Conservation (phyloP, 2,329 filamentous ascomycete species). For the Alternaria hordeiaustralica region DNA sequence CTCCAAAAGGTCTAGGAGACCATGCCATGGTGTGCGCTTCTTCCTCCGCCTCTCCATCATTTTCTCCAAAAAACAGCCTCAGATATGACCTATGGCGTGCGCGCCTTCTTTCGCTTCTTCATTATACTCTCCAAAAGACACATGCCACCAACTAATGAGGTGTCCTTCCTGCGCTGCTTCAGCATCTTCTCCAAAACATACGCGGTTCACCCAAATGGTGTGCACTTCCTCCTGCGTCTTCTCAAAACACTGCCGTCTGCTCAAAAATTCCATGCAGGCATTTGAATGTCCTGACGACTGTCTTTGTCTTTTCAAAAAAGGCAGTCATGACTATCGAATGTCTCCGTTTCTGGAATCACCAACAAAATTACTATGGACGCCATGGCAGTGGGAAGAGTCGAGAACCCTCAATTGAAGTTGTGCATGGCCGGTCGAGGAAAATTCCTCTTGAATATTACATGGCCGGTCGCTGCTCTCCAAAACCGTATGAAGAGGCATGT, state of each 20-base stretch:
- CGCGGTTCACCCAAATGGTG: too few relatives aligned
- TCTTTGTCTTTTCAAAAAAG: background rate
- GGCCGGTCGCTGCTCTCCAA: background rate
- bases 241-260: background rate
- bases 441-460: too few relatives aligned
- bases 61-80: background rate
- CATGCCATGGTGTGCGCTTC: background rate
- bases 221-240: background rate
- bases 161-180: too few relatives aligned
- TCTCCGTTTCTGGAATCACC: background rate
- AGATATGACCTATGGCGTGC: too few relatives aligned
- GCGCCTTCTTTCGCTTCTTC: too few relatives aligned
- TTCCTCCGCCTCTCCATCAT: background rate
- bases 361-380: background rate
- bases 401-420: too few relatives aligned
- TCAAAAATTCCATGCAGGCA: background rate
- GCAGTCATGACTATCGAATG: fast-evolving
- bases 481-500: background rate
- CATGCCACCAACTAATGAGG: too few relatives aligned
- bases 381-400: background rate
- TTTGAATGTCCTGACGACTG: background rate
- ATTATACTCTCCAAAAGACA: too few relatives aligned
- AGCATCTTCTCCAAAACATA: too few relatives aligned
- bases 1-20: too few relatives aligned
- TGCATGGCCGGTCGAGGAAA: background rate